Percentiles rank a stretch among this genome's conserved stretches.
Conservation (phyloP, 345 rosid species). For the Dovyalis caffra region DNA sequence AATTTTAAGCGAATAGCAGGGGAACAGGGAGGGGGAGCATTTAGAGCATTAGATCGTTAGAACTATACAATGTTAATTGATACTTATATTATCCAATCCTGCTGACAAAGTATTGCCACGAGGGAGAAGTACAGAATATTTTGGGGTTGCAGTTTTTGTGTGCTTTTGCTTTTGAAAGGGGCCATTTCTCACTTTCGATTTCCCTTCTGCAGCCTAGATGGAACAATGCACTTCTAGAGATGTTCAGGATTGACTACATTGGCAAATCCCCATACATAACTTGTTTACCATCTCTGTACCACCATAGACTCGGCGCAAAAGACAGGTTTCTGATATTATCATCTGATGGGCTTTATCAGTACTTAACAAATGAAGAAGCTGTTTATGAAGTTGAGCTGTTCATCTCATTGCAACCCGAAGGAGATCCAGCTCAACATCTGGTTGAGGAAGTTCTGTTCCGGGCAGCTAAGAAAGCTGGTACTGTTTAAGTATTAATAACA, state of each 20-base stretch:
- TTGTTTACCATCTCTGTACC: slow-evolving; percentile 72
- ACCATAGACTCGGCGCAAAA: slow-evolving; percentile 61
- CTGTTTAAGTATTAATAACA: neutral
- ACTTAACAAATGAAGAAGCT: slow-evolving; percentile 83
- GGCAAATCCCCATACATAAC: slow-evolving; percentile 79
- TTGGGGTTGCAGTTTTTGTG: neutral
- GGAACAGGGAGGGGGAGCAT: neutral
- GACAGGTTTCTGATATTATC: slow-evolving; percentile 79
- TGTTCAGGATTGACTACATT: slow-evolving; percentile 76
- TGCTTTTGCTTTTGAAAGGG: neutral
- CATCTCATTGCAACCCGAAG: slow-evolving; percentile 74
- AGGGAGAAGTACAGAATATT: neutral
- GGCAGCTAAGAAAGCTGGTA: slow-evolving; percentile 92
- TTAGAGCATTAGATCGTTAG: neutral
- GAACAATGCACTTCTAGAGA: slow-evolving; percentile 80
- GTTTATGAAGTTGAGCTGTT: slow-evolving; percentile 68
- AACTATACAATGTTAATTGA: neutral
- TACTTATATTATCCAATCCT: neutral
- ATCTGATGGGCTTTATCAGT: slow-evolving; percentile 88
- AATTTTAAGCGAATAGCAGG: neutral
- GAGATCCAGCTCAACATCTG: slow-evolving; percentile 96
- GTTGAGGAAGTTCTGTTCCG: slow-evolving; percentile 76
- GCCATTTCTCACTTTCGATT: slow-evolving; percentile 10
- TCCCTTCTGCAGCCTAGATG: slow-evolving; percentile 61
- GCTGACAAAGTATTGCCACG: neutral